Conservation (phyloP, 2,329 filamentous ascomycete species). For the Beauveria sp. region DNA sequence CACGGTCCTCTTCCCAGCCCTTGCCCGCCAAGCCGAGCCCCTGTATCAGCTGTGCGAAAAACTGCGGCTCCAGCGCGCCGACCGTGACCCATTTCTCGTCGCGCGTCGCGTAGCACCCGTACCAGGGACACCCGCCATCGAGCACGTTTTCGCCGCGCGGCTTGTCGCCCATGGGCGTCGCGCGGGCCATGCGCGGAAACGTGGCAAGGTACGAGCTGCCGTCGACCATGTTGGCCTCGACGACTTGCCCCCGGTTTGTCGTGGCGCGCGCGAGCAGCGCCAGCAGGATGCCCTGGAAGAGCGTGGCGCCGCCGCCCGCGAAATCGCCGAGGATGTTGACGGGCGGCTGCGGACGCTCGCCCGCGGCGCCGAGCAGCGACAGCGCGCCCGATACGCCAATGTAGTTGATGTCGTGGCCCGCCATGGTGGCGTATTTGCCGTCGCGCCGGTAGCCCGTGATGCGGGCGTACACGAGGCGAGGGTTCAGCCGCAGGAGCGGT, state of each 20-base stretch:
- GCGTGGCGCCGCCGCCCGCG: conserved; percentile 75
- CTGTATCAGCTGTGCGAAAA: conserved; percentile 62
- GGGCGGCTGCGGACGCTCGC: conserved; percentile 68
- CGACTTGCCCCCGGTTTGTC: conserved; percentile 71
- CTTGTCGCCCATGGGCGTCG: conserved; percentile 53
- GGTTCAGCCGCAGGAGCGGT: conserved; percentile 59
- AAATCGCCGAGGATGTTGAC: conserved; percentile 86
- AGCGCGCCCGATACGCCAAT: conserved; percentile 80
- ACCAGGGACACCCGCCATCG: conserved; percentile 81
- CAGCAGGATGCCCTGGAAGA: conserved; percentile 75
- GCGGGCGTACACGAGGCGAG: conserved; percentile 69
- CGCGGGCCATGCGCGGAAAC: conserved; percentile 63
- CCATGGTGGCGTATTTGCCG: conserved; percentile 79
- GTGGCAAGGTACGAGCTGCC: conserved; percentile 71
- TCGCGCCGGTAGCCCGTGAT: conserved; percentile 88
- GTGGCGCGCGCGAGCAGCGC: conserved; percentile 61
- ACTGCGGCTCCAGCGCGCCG: conserved; percentile 84
- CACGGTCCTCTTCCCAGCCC: conserved; percentile 44
- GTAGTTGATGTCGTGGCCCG: conserved; percentile 95
- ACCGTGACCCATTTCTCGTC: conserved; percentile 78
- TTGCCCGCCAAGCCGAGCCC: conserved; percentile 53
- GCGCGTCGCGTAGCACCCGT: conserved; percentile 79
- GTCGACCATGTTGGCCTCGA: conserved; percentile 97
- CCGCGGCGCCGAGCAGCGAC: conserved; percentile 62
- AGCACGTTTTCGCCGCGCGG: conserved; percentile 69